These are phyloP conservation scores for Geotrichum cucujoidarum DNA, from an alignment of 1,139 yeast genomes.

Conservation along the genomic window DNA sequence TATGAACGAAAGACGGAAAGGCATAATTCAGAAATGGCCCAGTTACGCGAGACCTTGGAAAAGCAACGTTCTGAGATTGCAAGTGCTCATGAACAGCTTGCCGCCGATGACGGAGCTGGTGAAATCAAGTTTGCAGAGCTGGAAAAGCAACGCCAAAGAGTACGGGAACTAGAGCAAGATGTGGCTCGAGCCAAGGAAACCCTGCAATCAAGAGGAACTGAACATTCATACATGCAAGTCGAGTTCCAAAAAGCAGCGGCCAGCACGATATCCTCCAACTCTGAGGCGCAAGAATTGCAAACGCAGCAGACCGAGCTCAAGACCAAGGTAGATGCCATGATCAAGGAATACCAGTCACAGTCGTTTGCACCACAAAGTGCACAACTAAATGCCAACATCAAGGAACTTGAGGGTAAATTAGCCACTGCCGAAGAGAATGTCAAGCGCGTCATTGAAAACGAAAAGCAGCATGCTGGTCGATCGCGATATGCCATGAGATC, in stretches of 20 bases:
- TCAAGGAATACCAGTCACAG: constrained; percentile 28
- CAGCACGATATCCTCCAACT: constrained; percentile 52
- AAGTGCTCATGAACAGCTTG: constrained; percentile 3
- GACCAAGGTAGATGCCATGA: constrained; percentile 24
- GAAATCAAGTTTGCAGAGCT: not conserved
- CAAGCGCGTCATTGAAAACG: constrained; percentile 33
- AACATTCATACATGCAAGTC: constrained; percentile 57
- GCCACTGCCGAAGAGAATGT: constrained; percentile 35
- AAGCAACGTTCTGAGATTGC: constrained; percentile 16
- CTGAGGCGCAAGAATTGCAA: constrained; percentile 40
- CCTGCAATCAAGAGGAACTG: constrained; percentile 44
- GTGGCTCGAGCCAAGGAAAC: constrained; percentile 39
- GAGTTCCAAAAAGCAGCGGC: constrained; percentile 59
- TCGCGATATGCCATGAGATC: constrained; percentile 34
- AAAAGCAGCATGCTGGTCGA: constrained; percentile 28
- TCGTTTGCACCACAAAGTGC: constrained; percentile 33
- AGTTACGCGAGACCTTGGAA: constrained; percentile 12
- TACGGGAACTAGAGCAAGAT: constrained; percentile 42
- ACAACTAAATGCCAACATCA: constrained; percentile 31
- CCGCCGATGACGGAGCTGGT: not conserved
- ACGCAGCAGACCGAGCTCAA: constrained; percentile 35
- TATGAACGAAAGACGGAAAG: constrained; percentile 32
- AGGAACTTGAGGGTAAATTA: constrained; percentile 29
- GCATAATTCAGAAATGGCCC: constrained; percentile 17
- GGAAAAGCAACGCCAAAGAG: constrained; percentile 31